Evolutionary conservation across 2,329 filamentous ascomycete species (phyloP).

Genomic region (Aspergillus carbonarius): DNA sequence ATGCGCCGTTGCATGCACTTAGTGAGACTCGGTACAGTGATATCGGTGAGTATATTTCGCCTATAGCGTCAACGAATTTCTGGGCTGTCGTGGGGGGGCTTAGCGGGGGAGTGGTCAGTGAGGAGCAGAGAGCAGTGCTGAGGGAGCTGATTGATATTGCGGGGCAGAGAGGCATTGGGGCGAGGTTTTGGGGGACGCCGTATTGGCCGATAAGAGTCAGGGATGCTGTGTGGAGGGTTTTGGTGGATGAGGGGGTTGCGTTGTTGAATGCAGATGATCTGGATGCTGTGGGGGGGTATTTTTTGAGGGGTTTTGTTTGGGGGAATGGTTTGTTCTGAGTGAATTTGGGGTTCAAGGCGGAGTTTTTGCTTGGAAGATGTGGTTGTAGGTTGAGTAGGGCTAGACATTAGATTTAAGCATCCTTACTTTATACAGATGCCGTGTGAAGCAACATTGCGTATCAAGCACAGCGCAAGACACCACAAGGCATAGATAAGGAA

Average conservation of each 20-base stretch:
- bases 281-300: slow-evolving; percentile 47
- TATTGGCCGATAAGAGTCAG: slow-evolving; percentile 59
- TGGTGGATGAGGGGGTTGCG: slow-evolving; percentile 59
- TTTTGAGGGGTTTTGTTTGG: no score
- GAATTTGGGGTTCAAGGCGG: no score
- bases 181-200: slow-evolving; percentile 64
- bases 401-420: no score
- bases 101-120: slow-evolving; percentile 32
- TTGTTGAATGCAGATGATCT: slow-evolving; percentile 66
- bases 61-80: slow-evolving; percentile 57
- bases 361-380: no score
- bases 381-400: no score
- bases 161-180: slow-evolving; percentile 57
- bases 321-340: not conserved
- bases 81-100: slow-evolving; percentile 40
- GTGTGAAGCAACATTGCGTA: no score
- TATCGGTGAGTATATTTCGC: slow-evolving; percentile 51
- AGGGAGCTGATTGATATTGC: slow-evolving; percentile 54
- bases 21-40: slow-evolving; percentile 40
- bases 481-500: no score
- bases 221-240: slow-evolving; percentile 58
- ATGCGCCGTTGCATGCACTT: slow-evolving; percentile 54
- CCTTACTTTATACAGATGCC: no score
- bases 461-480: no score
- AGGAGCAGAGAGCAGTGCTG: slow-evolving; percentile 51